Conservation (phyloP, 78 protist genomes). For the Dictyostelium intermedium region DNA sequence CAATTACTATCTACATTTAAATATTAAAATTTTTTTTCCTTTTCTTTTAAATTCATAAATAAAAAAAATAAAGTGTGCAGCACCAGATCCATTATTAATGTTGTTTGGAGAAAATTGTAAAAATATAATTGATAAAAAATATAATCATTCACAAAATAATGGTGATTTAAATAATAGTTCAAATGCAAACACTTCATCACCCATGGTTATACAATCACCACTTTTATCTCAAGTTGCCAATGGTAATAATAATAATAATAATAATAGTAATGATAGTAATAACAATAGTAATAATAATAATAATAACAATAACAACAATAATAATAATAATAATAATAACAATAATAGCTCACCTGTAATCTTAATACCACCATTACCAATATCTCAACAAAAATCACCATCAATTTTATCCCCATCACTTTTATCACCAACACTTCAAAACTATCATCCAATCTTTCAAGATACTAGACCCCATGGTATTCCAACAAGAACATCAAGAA, state of each 20-base stretch:
- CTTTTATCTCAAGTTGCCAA: neutral
- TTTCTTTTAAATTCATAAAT: too few species aligned
- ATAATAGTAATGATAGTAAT: too few species aligned
- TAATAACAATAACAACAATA: neutral
- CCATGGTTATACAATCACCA: neutral
- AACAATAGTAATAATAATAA: neutral
- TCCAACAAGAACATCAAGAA: constrained; percentile 7
- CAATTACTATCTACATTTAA: neutral
- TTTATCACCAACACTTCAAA: neutral
- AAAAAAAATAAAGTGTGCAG: constrained; percentile 23
- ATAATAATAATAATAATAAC: neutral
- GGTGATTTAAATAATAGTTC: neutral
- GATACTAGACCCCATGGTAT: constrained; percentile 12
- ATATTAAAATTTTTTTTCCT: neutral
- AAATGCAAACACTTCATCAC: neutral
- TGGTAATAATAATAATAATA: neutral
- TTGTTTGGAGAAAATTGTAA: constrained; percentile 60
- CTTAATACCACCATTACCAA: neutral
- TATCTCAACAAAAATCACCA: neutral
- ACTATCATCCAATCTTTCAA: neutral
- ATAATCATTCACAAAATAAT: neutral
- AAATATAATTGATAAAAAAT: neutral
- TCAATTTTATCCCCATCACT: neutral
- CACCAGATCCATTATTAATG: constrained; percentile 74
- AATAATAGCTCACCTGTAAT: neutral